Conservation (phyloP, 2,329 filamentous ascomycete species). For the Phialocephala sp. region DNA sequence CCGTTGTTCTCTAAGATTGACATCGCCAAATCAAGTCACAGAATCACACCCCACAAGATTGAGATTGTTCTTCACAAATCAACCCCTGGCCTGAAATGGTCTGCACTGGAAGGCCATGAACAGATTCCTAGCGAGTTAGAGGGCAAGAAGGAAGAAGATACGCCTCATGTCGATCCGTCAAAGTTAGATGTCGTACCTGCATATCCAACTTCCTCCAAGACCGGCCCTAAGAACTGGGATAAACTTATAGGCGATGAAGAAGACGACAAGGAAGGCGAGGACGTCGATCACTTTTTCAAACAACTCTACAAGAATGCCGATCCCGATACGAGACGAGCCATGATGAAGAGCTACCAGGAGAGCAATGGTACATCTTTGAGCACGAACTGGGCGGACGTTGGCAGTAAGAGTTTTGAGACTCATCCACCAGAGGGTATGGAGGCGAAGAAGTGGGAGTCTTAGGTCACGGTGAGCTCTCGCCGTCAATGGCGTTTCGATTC, state of each 20-base stretch:
- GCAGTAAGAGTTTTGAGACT: constrained; percentile 72
- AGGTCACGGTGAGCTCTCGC: background rate
- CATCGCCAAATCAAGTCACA: constrained; percentile 61
- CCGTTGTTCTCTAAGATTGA: constrained; percentile 73
- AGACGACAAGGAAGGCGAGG: constrained; percentile 58
- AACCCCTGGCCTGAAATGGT: constrained; percentile 52
- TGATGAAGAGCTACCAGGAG: constrained; percentile 97
- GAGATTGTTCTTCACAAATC: constrained; percentile 77
- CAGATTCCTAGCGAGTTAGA: constrained; percentile 18
- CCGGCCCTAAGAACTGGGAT: constrained; percentile 92
- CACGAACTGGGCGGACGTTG: constrained; percentile 89
- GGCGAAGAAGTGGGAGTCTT: constrained; percentile 68
- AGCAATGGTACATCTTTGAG: constrained; percentile 92
- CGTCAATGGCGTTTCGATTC: background rate
- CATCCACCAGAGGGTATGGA: constrained; percentile 78
- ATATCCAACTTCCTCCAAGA: constrained; percentile 87
- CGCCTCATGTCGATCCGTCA: constrained; percentile 30
- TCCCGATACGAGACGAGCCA: constrained; percentile 83
- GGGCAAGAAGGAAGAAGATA: constrained; percentile 20
- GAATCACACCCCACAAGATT: constrained; percentile 77
- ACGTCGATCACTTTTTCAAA: constrained; percentile 86
- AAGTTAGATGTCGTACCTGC: constrained; percentile 52
- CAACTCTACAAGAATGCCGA: constrained; percentile 79
- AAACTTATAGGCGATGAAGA: constrained; percentile 65
- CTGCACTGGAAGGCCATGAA: constrained; percentile 37